Conservation (phyloP, 1,284 basidiomycete genomes). For the Abortiporus biennis region DNA sequence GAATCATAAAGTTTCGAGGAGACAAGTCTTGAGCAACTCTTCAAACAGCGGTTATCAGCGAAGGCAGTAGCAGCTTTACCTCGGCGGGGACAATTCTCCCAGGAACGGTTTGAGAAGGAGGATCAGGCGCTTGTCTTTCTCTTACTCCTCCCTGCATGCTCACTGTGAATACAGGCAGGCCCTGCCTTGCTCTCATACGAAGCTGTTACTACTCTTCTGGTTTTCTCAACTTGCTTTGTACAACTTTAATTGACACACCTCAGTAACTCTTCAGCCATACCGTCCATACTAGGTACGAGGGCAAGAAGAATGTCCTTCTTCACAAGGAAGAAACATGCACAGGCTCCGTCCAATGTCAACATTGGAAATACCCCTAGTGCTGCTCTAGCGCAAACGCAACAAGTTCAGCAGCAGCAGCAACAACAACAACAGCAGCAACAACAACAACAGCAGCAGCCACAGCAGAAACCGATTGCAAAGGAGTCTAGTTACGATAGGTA, state of each 20-base stretch:
- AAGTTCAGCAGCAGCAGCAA: slow-evolving; percentile 19
- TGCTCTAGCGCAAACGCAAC: slow-evolving; percentile 45
- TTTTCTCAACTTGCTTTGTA: slow-evolving; percentile 7
- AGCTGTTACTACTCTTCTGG: slow-evolving; percentile 1
- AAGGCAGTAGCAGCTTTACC: no score
- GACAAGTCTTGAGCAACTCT: no score
- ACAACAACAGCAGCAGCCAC: slow-evolving; percentile 16
- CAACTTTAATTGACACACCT: no score
- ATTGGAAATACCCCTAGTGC: slow-evolving; percentile 56
- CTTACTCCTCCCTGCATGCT: no score
- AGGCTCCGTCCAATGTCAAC: slow-evolving; percentile 37
- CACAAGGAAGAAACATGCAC: slow-evolving; percentile 68
- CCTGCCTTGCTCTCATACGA: slow-evolving; percentile 15
- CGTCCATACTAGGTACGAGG: slow-evolving; percentile 48
- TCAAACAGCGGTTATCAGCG: no score
- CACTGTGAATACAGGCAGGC: slow-evolving; percentile 20
- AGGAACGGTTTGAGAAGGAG: no score
- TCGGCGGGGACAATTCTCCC: no score
- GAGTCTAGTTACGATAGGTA: slow-evolving; percentile 28
- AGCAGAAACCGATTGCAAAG: slow-evolving; percentile 25
- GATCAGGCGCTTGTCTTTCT: no score
- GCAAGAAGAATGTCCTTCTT: slow-evolving; percentile 85
- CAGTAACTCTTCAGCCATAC: slow-evolving; percentile 42
- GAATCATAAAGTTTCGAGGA: no score
- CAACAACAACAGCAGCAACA: slow-evolving; percentile 18